Percentiles rank a stretch among this genome's conserved stretches.
These are phyloP conservation scores for Boeremia lycopersici DNA, from an alignment of 2,329 filamentous ascomycete genomes.

Conservation along the genomic window DNA sequence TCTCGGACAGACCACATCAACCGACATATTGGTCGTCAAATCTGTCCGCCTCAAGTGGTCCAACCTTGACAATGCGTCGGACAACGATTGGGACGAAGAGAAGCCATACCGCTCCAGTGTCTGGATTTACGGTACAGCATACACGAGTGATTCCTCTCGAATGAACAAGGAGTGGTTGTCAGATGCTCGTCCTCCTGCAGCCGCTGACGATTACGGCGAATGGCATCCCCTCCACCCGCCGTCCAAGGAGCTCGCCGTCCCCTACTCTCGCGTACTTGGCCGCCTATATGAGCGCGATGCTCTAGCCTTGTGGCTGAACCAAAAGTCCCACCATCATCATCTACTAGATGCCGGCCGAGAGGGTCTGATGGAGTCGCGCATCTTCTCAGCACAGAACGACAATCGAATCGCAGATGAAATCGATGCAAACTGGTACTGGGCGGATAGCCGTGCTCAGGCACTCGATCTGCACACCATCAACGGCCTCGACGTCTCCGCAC, in stretches of 20 bases:
- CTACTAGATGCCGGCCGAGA: constrained; percentile 53
- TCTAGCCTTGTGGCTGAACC: constrained; percentile 53
- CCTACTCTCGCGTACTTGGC: constrained; percentile 59
- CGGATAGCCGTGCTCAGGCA: constrained; percentile 61
- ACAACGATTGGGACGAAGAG: constrained; percentile 53
- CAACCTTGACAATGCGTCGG: constrained; percentile 55
- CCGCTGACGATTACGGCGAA: constrained; percentile 50
- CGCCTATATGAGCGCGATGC: constrained; percentile 61
- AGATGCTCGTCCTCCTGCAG: constrained; percentile 25
- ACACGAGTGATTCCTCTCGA: constrained; percentile 47
- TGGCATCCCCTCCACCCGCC: constrained; percentile 60
- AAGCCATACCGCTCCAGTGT: constrained; percentile 55
- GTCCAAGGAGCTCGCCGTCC: constrained; percentile 51
- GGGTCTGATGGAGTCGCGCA: constrained; percentile 54
- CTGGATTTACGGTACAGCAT: constrained; percentile 58
- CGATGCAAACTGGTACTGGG: constrained; percentile 62
- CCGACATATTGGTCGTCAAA: constrained; percentile 61
- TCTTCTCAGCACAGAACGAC: constrained; percentile 55
- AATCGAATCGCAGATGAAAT: constrained; percentile 49
- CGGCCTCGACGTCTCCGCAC: constrained; percentile 56
- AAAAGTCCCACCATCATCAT: constrained; percentile 6
- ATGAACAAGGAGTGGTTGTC: constrained; percentile 35
- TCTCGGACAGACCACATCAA: constrained; percentile 37
- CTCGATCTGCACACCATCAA: constrained; percentile 63
- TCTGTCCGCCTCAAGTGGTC: constrained; percentile 59